Evolutionary conservation across 306 rosid species (phyloP), one percentile per base, ranked within the genome.

Genomic region (Prunus armeniaca): DNA sequence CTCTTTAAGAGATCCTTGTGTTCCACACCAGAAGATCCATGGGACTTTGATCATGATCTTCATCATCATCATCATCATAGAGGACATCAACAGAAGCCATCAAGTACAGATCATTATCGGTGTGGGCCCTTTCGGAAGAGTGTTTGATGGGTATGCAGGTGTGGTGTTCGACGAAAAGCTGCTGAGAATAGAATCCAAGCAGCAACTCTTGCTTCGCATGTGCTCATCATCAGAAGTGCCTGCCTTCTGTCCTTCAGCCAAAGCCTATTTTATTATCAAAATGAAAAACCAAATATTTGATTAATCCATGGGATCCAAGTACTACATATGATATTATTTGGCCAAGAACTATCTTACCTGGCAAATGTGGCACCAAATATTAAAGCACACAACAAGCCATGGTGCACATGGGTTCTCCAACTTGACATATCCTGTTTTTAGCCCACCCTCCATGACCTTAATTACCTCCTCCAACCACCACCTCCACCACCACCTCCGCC

Each of bases 1-100:
- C 27, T 9, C 49, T 43, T 25, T 17, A n/a, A 55, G 55, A 72
- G 76, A 24, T 73, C 77, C 43, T 43, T 5, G 49, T 63, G 49
- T 34, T 65, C 69, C 69, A 65, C 2, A 10, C 69, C 49, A 45
- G 46, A 73, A 73, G 69, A 73, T 73, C 15, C 69, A 60, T 73
- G 8, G 17, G 49, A 24, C 13, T 32, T 34, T 34, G 58, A 61
- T 45, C 58, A 73, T 72, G 54, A 56, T 58, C 38, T 9, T 43
- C 20, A 71, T 69, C 61, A 65, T 55, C 25, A 60, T 22, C 34
- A 13, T 67, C 72, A 22, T 38, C 43, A 6, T 1, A 38, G 43
- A 4, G 41, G 47, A 28, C 19, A 34, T 30, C 69, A 25, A 25
- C 15, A 32, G 46, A 60, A 51, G 15, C n/a, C 46, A 69, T 27